Percentiles rank a stretch among this genome's conserved stretches.
Conservation (phyloP, 2,329 filamentous ascomycete genomes). For the Pyrenophora teres region DNA sequence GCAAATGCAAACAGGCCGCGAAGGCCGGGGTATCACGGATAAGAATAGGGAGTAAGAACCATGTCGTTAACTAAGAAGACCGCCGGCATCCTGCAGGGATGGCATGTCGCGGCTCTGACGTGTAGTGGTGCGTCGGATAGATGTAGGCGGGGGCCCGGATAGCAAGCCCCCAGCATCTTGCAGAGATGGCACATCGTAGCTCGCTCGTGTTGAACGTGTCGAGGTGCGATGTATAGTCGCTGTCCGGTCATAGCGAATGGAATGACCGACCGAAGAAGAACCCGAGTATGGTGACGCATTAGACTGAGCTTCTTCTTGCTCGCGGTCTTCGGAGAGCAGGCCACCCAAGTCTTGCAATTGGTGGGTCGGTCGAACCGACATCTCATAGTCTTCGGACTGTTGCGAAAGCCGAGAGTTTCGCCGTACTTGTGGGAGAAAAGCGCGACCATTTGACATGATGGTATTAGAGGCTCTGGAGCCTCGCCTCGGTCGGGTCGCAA, state of each 20-base stretch:
- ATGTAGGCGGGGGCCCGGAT: conserved; percentile 11
- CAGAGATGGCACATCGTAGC: conserved; percentile 32
- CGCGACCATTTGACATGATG: conserved; percentile 27
- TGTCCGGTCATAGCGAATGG: conserved; percentile 14
- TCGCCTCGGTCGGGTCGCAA: conserved; percentile 42
- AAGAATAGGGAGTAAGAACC: conserved; percentile 18
- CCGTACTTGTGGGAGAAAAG: conserved; percentile 32
- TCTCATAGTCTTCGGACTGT: conserved; percentile 42
- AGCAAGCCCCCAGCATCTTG: conserved; percentile 40
- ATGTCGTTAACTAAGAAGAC: conserved; percentile 32
- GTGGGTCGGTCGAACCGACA: conserved; percentile 26
- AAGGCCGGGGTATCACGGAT: conserved; percentile 43
- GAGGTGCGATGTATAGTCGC: conserved; percentile 24
- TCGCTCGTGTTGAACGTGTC: conserved; percentile 30
- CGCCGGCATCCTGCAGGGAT: conserved; percentile 41
- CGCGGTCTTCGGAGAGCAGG: conserved; percentile 32
- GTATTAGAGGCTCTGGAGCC: conserved; percentile 40
- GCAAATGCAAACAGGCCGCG: conserved; percentile 25
- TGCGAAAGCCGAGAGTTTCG: conserved; percentile 42
- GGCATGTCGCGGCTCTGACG: conserved; percentile 31
- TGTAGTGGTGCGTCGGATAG: conserved; percentile 29
- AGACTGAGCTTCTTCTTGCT: conserved; percentile 20
- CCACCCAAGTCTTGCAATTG: conserved; percentile 35
- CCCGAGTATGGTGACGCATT: conserved; percentile 21
- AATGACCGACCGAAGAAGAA: conserved; percentile 19